Evolutionary conservation across 2,329 filamentous ascomycete genomes (phyloP), one percentile per base, ranked within the genome.

Genomic region (Ophiostoma populinum): DNA sequence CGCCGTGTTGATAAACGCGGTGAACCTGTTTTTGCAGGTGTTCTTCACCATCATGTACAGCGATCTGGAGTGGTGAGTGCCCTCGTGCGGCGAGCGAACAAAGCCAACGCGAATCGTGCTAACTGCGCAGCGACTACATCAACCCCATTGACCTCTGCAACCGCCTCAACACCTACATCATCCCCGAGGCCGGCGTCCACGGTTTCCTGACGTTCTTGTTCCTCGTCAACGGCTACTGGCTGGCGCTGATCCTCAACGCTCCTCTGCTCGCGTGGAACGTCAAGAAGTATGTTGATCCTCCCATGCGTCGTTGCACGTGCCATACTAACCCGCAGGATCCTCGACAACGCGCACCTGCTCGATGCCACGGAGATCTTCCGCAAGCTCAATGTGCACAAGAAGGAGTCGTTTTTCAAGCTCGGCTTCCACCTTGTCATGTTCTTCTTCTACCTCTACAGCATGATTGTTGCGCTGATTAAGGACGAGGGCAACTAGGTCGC

Each of bases 11-110:
- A 92, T 98, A 68, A 98, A 98, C 67, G 90, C 90, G 65, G 86
- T 98, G 74, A 98, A 98, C 69, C 73, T 98, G 54, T 98, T 98
- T 62, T 71, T 98, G 39, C 92, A 98, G 66, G 90, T 98, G 51
- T 98, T 98, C 72, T 98, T 98, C 67, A 98, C 90, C 40, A 98
- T 98, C 55, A 98, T 98, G 92, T 98, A 95, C 65, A 93, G 83
- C 61, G 90, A 98, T 70, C 63, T 98, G 52, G 90, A 98, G 79
- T 98, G 90, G 86, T 92, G 65, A 53, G 81, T 67, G 24, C 7
- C 18, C 12, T 24, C 10, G 4, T 11, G n/a, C n/a, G n/a, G n/a
- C n/a, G n/a, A n/a, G n/a, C n/a, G n/a, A n/a, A n/a, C n/a, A n/a
- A n/a, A n/a, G n/a, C n/a, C n/a, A n/a, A n/a, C n/a, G n/a, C n/a